Evolutionary conservation across 2,329 filamentous ascomycete genomes (phyloP).

Genomic region (Calonectria pteridis): DNA sequence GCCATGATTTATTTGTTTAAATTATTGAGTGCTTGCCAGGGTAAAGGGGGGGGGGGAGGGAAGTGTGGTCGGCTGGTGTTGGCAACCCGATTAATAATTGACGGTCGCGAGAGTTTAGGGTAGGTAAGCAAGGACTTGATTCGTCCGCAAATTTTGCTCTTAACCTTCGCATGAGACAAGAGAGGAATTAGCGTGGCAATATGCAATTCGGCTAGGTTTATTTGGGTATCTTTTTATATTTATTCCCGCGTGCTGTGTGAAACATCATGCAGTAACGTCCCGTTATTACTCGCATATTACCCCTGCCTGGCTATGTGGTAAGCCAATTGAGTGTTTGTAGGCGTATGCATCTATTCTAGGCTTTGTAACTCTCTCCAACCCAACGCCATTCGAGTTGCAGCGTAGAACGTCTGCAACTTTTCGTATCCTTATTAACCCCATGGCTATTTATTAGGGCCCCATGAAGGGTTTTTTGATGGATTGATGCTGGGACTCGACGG

Average conservation of each 20-base stretch:
- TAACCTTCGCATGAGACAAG: neutral
- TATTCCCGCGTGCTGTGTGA: neutral
- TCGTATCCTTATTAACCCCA: neutral
- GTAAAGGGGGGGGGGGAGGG: neutral
- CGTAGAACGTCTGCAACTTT: neutral
- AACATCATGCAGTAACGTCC: neutral
- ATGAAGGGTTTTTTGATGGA: neutral
- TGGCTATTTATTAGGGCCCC: neutral
- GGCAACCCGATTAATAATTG: constrained; percentile 10
- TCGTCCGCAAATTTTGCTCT: constrained; percentile 22
- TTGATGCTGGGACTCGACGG: neutral
- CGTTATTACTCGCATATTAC: neutral
- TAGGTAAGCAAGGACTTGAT: constrained; percentile 39
- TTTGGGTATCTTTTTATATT: neutral
- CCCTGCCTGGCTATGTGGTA: neutral
- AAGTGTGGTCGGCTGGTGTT: constrained; percentile 33
- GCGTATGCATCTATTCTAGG: neutral
- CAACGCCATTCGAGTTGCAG: neutral
- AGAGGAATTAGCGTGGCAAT: neutral
- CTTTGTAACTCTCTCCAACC: neutral
- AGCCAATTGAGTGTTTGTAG: neutral
- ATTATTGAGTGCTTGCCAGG: neutral
- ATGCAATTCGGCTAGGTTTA: neutral
- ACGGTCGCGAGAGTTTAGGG: constrained; percentile 26
- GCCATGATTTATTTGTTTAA: constrained; percentile 68